Base-by-base conservation (phyloP, 1,284 basidiomycete species). In the Tetrapyrgos nigripes region DNA sequence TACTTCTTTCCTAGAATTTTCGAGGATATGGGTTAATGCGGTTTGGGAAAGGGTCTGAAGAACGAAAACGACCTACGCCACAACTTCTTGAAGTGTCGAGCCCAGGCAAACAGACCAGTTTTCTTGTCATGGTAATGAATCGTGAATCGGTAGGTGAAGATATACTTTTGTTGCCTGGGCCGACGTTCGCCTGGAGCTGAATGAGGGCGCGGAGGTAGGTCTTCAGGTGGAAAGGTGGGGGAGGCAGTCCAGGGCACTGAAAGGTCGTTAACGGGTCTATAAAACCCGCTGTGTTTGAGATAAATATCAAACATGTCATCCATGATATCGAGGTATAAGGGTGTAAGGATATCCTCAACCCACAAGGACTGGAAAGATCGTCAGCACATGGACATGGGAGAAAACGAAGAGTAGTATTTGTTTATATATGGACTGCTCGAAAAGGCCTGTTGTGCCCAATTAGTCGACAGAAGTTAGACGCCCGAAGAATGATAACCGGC, bases 181-280 rank as follows among this genome's bases (percentile, higher is more conserved):
- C 47, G 24, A n/a, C 27, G 50, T 21, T 29, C 35, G 14, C 28
- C 27, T 24, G 44, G 33, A 57, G 56, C 45, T 28, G 47, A 28
- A 27, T 31, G 48, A 4, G 48, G 31, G 27, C 27, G 27, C 24
- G 50, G 56, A 21, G 31, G 46, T 35, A 53, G 53, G 52, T 58
- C 60, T 55, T 46, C 57, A 50, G 57, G 62, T 29, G 49, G 45
- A 49, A 57, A 52, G 13, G 49, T 35, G 26, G 63, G 54, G 49
- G 72, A 64, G 56, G 67, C 60, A 24, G 65, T 56, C 73, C 73
- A 74, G 19, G 64, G 65, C 9, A 37, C 57, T 9, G 61, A 61
- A 44, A 73, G 58, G 50, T 69, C 62, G 23, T 66, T 47, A 35
- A 73, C 55, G 26, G 60, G 48, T 37, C 70, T 66, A 23, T 54